Evolutionary conservation across 805 yeast genomes (phyloP).

Genomic region (Candida boidinii): DNA sequence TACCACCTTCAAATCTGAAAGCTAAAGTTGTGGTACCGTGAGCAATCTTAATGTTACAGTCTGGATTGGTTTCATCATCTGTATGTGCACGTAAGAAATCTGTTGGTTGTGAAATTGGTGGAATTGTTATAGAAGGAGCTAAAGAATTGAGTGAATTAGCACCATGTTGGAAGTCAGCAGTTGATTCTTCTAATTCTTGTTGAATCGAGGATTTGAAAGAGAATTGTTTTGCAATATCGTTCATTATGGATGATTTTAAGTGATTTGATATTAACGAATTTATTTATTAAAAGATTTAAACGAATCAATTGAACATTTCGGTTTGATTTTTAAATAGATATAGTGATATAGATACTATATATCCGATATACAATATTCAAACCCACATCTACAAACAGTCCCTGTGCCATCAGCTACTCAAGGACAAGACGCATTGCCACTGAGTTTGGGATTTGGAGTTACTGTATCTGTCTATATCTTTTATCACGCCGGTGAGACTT

Average conservation of each 20-base stretch:
- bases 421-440: too few relatives aligned
- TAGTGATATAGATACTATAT: too few relatives aligned
- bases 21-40: slow-evolving; percentile 99
- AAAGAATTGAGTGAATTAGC: slow-evolving; percentile 16
- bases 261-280: too few relatives aligned
- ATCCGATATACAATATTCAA: too few relatives aligned
- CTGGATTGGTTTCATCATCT: slow-evolving; percentile 88
- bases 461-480: too few relatives aligned
- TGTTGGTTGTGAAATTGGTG: slow-evolving; percentile 83
- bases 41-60: slow-evolving; percentile 90
- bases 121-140: slow-evolving; percentile 61
- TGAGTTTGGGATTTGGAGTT: too few relatives aligned
- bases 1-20: slow-evolving; percentile 92
- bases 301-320: too few relatives aligned
- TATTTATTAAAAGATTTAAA: too few relatives aligned
- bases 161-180: slow-evolving; percentile 8
- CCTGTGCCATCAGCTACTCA: too few relatives aligned
- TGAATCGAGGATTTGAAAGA: slow-evolving; percentile 15
- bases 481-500: too few relatives aligned
- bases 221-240: slow-evolving; percentile 20
- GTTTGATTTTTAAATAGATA: too few relatives aligned
- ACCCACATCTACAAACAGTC: too few relatives aligned
- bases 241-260: slow-evolving; percentile 14
- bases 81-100: slow-evolving; percentile 96
- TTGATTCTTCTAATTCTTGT: slow-evolving; percentile 15